Evolutionary conservation across 345 rosid species (phyloP).

Genomic region (Turnera subulata): DNA sequence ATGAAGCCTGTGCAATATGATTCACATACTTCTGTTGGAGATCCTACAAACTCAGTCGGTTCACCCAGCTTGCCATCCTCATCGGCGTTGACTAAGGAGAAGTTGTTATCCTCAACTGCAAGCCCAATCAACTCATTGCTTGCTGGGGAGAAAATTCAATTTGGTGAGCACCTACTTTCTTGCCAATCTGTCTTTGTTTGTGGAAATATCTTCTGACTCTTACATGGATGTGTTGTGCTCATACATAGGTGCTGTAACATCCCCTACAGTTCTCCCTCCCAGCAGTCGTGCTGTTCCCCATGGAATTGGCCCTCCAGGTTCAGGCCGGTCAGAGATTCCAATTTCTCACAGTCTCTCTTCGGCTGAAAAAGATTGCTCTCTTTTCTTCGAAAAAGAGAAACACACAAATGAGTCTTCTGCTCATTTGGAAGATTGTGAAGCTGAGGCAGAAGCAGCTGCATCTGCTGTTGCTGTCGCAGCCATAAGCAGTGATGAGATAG

Average conservation of each 20-base stretch:
- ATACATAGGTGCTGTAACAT: slow-evolving; percentile 81
- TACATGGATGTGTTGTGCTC: slow-evolving; percentile 11
- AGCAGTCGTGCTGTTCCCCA: slow-evolving; percentile 44
- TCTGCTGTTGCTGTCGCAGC: slow-evolving; percentile 93
- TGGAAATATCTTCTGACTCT: slow-evolving; percentile 3
- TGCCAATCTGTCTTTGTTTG: background rate
- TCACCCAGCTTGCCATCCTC: slow-evolving; percentile 49
- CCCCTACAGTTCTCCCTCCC: slow-evolving; percentile 66
- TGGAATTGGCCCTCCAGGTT: slow-evolving; percentile 57
- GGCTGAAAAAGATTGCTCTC: slow-evolving; percentile 43
- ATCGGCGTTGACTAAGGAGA: slow-evolving; percentile 54
- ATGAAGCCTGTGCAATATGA: slow-evolving; percentile 77
- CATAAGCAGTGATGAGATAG: slow-evolving; percentile 71
- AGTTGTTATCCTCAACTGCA: slow-evolving; percentile 54
- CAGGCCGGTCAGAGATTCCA: slow-evolving; percentile 45
- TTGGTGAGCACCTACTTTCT: slow-evolving; percentile 54
- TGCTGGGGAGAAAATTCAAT: slow-evolving; percentile 95
- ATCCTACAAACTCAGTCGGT: slow-evolving; percentile 42
- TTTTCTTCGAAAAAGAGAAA: slow-evolving; percentile 73
- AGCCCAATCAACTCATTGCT: slow-evolving; percentile 81
- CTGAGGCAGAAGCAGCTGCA: slow-evolving; percentile 89
- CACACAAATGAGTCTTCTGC: slow-evolving; percentile 43
- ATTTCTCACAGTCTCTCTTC: slow-evolving; percentile 39
- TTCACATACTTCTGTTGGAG: slow-evolving; percentile 62
- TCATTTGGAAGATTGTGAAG: slow-evolving; percentile 68